These are phyloP conservation scores for Artemisia tridentata DNA, from an alignment of 129 eudicot species.

Conservation along the genomic window DNA sequence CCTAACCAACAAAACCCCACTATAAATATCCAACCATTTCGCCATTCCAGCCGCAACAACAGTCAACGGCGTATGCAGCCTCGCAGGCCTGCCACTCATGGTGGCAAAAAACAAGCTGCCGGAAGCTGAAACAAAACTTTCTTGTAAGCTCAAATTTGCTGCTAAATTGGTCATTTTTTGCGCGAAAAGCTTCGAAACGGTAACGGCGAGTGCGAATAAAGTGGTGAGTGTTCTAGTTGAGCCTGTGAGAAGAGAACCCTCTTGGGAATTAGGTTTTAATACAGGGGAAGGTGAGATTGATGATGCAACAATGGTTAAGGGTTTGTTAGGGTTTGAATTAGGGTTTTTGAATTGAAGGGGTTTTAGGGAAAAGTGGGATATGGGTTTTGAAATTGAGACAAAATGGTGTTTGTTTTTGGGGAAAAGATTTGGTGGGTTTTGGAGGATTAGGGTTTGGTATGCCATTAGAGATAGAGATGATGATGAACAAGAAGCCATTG, in stretches of 20 bases:
- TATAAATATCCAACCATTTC: slow-evolving; percentile 81
- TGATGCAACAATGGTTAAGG: slow-evolving; percentile 35
- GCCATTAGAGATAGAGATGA: slow-evolving; percentile 46
- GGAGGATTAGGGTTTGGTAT: slow-evolving; percentile 49
- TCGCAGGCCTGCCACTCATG: slow-evolving; percentile 30
- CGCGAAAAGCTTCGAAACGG: slow-evolving; percentile 45
- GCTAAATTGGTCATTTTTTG: slow-evolving; percentile 29
- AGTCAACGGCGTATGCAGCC: slow-evolving; percentile 69
- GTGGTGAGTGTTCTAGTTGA: slow-evolving; percentile 71
- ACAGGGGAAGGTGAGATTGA: slow-evolving; percentile 22
- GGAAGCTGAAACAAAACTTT: slow-evolving; percentile 29
- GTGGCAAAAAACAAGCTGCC: slow-evolving; percentile 77
- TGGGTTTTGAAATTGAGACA: slow-evolving; percentile 20
- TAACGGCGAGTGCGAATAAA: slow-evolving; percentile 40
- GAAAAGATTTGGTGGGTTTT: slow-evolving; percentile 30
- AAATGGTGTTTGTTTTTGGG: slow-evolving; percentile 27
- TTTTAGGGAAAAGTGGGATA: slow-evolving; percentile 14
- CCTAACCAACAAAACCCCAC: slow-evolving; percentile 86
- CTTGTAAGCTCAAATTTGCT: slow-evolving; percentile 27
- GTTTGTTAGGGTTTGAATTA: slow-evolving; percentile 24
- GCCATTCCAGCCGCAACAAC: slow-evolving; percentile 83
- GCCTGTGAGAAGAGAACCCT: slow-evolving; percentile 36
- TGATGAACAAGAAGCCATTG: slow-evolving; percentile 31
- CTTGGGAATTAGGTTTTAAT: slow-evolving; percentile 19
- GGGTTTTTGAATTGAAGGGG: slow-evolving; percentile 23